phyloP scores from a whole-genome alignment of 495 filamentous ascomycete species.

The Podospora fimiseda region DNA sequence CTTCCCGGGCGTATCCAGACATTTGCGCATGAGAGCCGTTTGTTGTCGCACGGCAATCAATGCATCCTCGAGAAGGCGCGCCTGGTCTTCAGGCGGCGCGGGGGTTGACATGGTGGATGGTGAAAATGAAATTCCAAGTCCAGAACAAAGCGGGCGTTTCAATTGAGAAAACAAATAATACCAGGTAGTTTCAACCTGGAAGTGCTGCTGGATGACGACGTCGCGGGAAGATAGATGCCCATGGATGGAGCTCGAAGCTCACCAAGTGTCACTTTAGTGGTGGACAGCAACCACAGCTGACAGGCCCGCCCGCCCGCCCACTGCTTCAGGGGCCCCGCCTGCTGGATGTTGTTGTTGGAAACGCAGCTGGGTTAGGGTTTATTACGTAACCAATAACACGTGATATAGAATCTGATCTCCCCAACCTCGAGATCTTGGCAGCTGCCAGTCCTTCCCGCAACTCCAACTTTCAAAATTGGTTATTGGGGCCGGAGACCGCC shows the following conservation, averaged over 20 bases:
- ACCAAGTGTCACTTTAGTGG: background rate
- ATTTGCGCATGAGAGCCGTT: constrained; percentile 92
- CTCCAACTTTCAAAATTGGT: too few relatives aligned
- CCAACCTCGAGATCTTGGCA: too few relatives aligned
- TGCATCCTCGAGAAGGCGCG: constrained; percentile 92
- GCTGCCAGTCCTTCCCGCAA: too few relatives aligned
- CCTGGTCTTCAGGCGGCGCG: constrained; percentile 79
- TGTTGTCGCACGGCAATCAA: constrained; percentile 93
- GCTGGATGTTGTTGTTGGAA: background rate
- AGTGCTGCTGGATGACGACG: background rate
- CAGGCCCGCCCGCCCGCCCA: too few relatives aligned
- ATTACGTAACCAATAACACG: background rate
- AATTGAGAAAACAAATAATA: too few relatives aligned
- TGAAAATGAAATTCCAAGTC: too few relatives aligned
- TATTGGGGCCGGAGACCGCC: too few relatives aligned
- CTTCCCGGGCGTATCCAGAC: constrained; percentile 94
- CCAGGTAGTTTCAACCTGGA: too few relatives aligned
- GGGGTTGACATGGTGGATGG: constrained; percentile 49
- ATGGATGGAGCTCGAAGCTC: background rate
- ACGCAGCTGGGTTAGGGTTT: background rate
- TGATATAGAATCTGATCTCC: too few relatives aligned
- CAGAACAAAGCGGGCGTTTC: too few relatives aligned
- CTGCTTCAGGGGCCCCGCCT: background rate
- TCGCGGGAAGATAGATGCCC: background rate
- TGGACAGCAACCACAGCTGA: background rate